Base-by-base conservation (phyloP, 805 yeast genomes). In the Pichia kluyveri region DNA sequence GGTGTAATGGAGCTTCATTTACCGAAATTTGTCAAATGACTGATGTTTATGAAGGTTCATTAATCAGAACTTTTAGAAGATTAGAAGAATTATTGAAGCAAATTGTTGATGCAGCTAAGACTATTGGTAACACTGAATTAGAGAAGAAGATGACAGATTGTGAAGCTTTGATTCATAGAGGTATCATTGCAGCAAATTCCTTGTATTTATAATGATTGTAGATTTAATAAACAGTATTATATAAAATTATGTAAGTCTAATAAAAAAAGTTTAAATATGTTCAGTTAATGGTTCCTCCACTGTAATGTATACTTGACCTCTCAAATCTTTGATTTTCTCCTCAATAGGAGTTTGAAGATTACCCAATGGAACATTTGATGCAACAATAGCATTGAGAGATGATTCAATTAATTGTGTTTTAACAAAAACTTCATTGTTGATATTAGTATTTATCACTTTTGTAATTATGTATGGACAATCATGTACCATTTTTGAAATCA, bases 1-100 rank as follows among this genome's bases (percentile, higher is more conserved):
- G 99, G 99, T 88, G 96, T 65, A 83, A 84, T 62, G 98, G 98
- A 18, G 96, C 96, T 8, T 72, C 93, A 0, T 93, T 93, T 66
- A 91, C 97, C 0, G 96, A 91, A 63, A 91, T 93, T 53, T 91
- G 98, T 70, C 91, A 91, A 66, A 89, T 93, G 96, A 93, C 99
- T 0, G 99, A 93, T 62, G 98, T 93, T 41, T 93, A 91, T 57
- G 99, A 93, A 70, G 99, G 99, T 40, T 84, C 95, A 23, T 75
- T 93, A 61, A 91, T 93, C 55, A 81, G 99, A 63, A 86, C 87
- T 80, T 93, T 93, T 71, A 84, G 93, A 66, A 77, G 99, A 61
- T 71, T 93, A 47, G 99, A 93, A 66, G 99, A 93, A 64, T 75
- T 93, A 73, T 70, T 93, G 48, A 80, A 91, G 60, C 99, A 93